These are phyloP conservation scores for Chenopodium berlandieri DNA, from an alignment of 148 eudicot species.

Conservation along the genomic window DNA sequence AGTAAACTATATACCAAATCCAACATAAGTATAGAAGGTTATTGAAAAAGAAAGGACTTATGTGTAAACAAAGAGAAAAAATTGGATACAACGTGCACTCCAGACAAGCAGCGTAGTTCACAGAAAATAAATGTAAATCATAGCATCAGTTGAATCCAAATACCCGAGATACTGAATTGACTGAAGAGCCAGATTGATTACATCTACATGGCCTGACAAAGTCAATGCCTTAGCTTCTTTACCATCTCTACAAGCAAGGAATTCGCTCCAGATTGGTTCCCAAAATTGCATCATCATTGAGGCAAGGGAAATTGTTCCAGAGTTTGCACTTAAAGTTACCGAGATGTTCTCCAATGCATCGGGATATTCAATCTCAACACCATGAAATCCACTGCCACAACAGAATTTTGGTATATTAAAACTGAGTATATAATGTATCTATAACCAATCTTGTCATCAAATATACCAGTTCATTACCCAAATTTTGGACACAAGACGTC, in stretches of 20 bases:
- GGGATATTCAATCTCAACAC: slow-evolving; percentile 66
- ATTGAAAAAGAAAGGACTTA: not conserved
- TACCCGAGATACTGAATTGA: slow-evolving; percentile 87
- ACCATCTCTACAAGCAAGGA: slow-evolving; percentile 40
- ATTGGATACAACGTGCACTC: not conserved
- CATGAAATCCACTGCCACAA: slow-evolving; percentile 67
- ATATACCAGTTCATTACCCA: slow-evolving; percentile 42
- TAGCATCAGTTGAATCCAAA: not conserved
- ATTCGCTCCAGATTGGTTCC: slow-evolving; percentile 61
- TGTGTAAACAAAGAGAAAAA: too few relatives aligned
- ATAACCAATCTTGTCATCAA: not conserved
- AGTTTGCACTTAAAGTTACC: slow-evolving; percentile 51
- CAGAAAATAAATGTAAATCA: not conserved
- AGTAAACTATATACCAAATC: not conserved
- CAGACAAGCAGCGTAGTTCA: not conserved
- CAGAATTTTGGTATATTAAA: slow-evolving; percentile 10
- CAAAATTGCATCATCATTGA: slow-evolving; percentile 71
- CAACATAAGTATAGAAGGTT: not conserved
- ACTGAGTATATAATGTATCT: not conserved
- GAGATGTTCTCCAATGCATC: slow-evolving; percentile 60
- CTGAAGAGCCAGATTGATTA: slow-evolving; percentile 73
- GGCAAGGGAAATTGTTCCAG: slow-evolving; percentile 61
- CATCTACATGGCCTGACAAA: slow-evolving; percentile 64
- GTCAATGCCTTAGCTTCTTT: slow-evolving; percentile 40
- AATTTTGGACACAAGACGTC: slow-evolving; percentile 67